Percentiles rank a stretch among this genome's conserved stretches.
Conservation (phyloP, 768 basidiomycete genomes). For the Russula compacta region DNA sequence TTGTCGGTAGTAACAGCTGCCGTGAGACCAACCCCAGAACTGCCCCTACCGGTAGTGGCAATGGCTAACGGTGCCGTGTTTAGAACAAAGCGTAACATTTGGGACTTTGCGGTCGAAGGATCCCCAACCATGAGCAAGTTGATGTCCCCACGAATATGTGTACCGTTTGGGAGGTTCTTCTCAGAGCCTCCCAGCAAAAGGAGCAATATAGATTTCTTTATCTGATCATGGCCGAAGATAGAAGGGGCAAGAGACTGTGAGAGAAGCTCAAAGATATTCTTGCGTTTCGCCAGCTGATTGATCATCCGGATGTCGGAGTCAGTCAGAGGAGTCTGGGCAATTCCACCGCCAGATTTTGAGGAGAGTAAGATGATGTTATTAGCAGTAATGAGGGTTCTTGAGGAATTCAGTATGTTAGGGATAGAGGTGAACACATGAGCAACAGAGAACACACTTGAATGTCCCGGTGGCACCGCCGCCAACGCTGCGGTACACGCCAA, state of each 20-base stretch:
- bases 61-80: conserved; percentile 95
- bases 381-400: conserved; percentile 83
- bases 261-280: conserved; percentile 78
- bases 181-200: conserved; percentile 93
- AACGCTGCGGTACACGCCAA: conserved; percentile 89
- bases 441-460: conserved; percentile 66
- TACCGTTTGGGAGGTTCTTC: conserved; percentile 95
- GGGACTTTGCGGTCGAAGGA: conserved; percentile 97
- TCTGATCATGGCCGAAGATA: conserved; percentile 92
- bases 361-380: conserved; percentile 94
- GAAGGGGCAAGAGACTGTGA: conserved; percentile 95
- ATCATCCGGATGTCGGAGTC: conserved; percentile 93
- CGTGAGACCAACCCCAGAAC: conserved; percentile 97
- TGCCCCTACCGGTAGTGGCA: conserved; percentile 95
- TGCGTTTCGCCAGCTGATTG: conserved; percentile 84
- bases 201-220: conserved; percentile 89
- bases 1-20: conserved; percentile 98
- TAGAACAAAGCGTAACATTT: conserved; percentile 91
- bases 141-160: conserved; percentile 98
- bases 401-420: conserved; percentile 1
- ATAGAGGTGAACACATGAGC: neutral
- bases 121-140: conserved; percentile 99
- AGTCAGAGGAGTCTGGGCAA: conserved; percentile 86
- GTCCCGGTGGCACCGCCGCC: conserved; percentile 85
- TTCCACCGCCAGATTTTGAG: conserved; percentile 90